Conservation (phyloP, 2,329 filamentous ascomycete genomes). For the Apiospora aurea region DNA sequence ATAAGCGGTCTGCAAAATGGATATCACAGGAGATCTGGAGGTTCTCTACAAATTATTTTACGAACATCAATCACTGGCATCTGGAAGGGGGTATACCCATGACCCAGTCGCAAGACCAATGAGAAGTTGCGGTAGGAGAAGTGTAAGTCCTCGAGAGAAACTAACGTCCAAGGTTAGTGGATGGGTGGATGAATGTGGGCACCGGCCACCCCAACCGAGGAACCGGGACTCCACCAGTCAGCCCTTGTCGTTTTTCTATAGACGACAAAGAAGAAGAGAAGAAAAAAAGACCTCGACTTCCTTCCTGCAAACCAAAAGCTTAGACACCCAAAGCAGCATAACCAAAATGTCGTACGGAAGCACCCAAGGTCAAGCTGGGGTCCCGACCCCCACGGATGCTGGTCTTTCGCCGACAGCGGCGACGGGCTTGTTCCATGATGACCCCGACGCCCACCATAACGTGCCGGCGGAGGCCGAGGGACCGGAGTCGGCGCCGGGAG, state of each 20-base stretch:
- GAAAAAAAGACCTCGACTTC: not conserved
- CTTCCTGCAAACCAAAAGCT: too few species aligned
- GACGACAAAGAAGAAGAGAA: not conserved
- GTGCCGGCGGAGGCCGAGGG: conserved; percentile 7
- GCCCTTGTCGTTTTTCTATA: not conserved
- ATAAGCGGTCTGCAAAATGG: not conserved
- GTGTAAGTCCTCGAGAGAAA: not conserved
- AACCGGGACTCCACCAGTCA: conserved; percentile 16
- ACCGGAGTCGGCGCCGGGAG: not conserved
- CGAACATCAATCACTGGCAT: not conserved
- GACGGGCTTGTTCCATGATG: not conserved
- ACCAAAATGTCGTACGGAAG: conserved; percentile 1
- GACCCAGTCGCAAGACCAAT: not conserved
- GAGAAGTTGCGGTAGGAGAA: not conserved
- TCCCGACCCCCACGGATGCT: conserved; percentile 1
- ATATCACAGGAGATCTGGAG: not conserved
- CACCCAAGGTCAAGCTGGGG: not conserved
- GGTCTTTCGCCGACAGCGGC: conserved; percentile 11
- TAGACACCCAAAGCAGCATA: not conserved
- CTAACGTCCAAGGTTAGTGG: not conserved
- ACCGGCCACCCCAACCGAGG: not conserved
- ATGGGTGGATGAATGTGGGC: conserved; percentile 9
- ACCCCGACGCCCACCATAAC: not conserved
- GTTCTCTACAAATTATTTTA: not conserved
- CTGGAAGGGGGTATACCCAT: not conserved